Evolutionary conservation across 2,329 filamentous ascomycete species (phyloP).

Genomic region (Neonectria ditissima): DNA sequence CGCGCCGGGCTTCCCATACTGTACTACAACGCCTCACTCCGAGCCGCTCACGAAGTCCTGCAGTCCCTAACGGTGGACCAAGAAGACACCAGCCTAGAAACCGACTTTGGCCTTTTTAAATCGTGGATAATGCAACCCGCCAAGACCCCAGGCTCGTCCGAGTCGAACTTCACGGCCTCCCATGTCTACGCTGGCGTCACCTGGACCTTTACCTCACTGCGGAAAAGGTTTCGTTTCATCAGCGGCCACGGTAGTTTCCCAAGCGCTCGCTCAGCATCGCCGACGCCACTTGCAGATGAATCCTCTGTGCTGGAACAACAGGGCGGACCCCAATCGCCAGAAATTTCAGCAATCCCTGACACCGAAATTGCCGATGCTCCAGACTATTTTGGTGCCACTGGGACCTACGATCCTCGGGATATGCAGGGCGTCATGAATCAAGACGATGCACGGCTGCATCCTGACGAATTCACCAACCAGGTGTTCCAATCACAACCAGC

Average conservation of each 20-base stretch:
- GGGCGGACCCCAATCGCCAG: conserved; percentile 52
- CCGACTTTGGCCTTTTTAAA: conserved; percentile 73
- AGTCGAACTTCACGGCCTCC: conserved; percentile 62
- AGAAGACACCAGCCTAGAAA: conserved; percentile 55
- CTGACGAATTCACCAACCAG: conserved; percentile 57
- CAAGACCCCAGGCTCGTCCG: conserved; percentile 63
- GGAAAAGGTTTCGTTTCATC: conserved; percentile 76
- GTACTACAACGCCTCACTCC: conserved; percentile 76
- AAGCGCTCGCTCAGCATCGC: conserved; percentile 53
- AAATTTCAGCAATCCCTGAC: conserved; percentile 50
- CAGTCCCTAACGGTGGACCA: conserved; percentile 67
- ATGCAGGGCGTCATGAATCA: conserved; percentile 44
- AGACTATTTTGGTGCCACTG: conserved; percentile 59
- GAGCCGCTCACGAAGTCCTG: conserved; percentile 65
- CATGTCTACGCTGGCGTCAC: conserved; percentile 72
- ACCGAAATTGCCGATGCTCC: conserved; percentile 47
- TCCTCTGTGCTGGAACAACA: conserved; percentile 48
- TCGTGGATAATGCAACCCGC: conserved; percentile 72
- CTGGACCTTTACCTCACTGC: conserved; percentile 79
- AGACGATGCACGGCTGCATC: conserved; percentile 47
- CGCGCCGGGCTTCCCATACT: conserved; percentile 69
- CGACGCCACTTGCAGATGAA: conserved; percentile 54
- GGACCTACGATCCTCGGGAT: conserved; percentile 29
- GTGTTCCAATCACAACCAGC: conserved; percentile 52
- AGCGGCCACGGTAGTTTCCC: conserved; percentile 62